Conservation (phyloP, 2,329 filamentous ascomycete genomes). For the Epichloe baconii region DNA sequence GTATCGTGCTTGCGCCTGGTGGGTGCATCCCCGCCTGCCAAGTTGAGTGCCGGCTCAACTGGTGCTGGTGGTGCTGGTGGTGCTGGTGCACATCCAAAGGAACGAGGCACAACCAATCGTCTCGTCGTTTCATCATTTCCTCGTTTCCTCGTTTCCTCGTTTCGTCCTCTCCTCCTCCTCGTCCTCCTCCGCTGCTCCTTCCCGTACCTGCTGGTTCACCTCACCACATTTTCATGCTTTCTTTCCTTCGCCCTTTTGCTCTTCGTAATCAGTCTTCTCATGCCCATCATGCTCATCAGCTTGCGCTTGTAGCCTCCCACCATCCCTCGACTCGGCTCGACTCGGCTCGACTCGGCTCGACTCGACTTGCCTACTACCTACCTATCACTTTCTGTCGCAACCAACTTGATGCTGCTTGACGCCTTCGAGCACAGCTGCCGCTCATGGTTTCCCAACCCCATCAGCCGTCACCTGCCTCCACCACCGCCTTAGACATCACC, state of each 20-base stretch:
- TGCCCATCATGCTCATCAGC: no score
- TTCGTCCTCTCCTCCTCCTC: no score
- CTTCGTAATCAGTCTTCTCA: no score
- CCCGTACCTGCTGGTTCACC: neutral
- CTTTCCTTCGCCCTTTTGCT: no score
- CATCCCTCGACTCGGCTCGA: no score
- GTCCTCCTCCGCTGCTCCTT: neutral
- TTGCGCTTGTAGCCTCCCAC: neutral
- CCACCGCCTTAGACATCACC: conserved; percentile 1
- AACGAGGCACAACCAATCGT: neutral
- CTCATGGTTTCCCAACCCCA: conserved; percentile 54
- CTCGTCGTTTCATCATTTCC: neutral
- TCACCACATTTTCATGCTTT: no score
- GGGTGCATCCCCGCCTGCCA: no score
- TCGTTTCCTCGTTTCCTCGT: neutral
- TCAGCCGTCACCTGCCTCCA: conserved; percentile 13
- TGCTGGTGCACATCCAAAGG: no score
- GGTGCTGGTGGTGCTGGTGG: no score
- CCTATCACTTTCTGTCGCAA: neutral
- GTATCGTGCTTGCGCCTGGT: no score
- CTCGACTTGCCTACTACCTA: neutral
- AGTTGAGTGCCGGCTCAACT: no score
- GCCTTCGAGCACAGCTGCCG: conserved; percentile 5
- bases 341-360: neutral
- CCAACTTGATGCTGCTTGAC: neutral